Percentiles rank a stretch among this genome's conserved stretches.
Conservation (phyloP, 257 asterid species). For the Lantana camara region DNA sequence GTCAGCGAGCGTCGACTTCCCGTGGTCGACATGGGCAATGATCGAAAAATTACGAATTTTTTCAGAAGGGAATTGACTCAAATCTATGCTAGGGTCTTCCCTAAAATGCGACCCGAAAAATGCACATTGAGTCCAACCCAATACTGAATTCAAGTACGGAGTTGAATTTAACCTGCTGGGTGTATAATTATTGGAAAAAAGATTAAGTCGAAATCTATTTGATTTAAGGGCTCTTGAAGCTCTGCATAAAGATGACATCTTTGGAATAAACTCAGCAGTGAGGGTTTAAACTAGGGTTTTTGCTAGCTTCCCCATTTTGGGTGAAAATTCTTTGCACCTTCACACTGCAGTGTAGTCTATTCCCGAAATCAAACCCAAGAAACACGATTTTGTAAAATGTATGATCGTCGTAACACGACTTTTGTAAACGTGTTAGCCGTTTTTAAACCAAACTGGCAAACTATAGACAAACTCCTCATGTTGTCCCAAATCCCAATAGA, state of each 20-base stretch:
- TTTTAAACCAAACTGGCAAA: too few species aligned
- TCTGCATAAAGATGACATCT: constrained; percentile 53
- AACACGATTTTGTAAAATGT: too few species aligned
- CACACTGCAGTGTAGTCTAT: too few species aligned
- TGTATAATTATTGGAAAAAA: constrained; percentile 3
- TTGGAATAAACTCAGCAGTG: constrained; percentile 1
- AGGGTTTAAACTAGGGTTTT: constrained; percentile 39
- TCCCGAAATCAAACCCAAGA: too few species aligned
- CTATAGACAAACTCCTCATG: too few species aligned
- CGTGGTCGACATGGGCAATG: constrained; percentile 97
- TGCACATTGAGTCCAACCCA: constrained; percentile 56
- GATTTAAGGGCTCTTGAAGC: constrained; percentile 43
- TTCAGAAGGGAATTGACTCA: constrained; percentile 69
- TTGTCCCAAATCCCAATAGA: too few species aligned
- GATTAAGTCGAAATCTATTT: constrained; percentile 20
- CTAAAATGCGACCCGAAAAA: constrained; percentile 71
- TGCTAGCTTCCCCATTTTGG: constrained; percentile 13
- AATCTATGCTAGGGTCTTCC: constrained; percentile 70
- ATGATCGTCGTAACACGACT: too few species aligned
- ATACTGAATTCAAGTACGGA: constrained; percentile 27
- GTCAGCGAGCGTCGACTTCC: constrained; percentile 98
- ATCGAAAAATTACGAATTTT: constrained; percentile 92
- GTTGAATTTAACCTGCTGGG: constrained; percentile 26
- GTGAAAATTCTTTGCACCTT: not conserved
- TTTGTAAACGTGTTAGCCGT: too few species aligned